These are phyloP conservation scores for Epichloe coenophiala DNA, from an alignment of 2,329 filamentous ascomycete species.

Conservation along the genomic window DNA sequence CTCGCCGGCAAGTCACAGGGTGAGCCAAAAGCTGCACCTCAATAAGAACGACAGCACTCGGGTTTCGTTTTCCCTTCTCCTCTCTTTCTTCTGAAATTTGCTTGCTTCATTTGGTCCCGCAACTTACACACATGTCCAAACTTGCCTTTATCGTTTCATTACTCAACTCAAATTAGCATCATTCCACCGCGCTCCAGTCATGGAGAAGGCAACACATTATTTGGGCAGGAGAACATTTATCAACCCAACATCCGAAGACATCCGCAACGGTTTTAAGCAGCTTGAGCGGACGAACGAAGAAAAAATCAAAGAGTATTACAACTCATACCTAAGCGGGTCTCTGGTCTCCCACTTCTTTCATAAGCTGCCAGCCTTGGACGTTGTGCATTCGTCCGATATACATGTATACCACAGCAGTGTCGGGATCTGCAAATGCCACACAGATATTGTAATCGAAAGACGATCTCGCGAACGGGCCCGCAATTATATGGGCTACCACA, in stretches of 20 bases:
- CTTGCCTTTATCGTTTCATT: background rate
- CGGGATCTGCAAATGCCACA: background rate
- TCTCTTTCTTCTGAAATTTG: background rate
- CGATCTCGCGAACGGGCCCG: background rate
- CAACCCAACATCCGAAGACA: background rate
- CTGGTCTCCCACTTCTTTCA: background rate
- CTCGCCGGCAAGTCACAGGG: background rate
- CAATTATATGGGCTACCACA: constrained; percentile 6
- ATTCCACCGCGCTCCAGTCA: background rate
- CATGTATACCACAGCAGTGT: background rate
- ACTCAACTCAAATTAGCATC: background rate
- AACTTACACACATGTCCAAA: background rate
- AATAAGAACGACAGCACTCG: too few relatives aligned
- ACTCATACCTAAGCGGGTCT: background rate
- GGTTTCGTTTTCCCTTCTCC: background rate
- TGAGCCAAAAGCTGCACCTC: background rate
- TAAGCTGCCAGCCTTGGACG: background rate
- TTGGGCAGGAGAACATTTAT: background rate
- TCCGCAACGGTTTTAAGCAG: background rate
- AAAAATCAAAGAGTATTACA: background rate
- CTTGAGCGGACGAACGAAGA: background rate
- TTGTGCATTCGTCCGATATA: constrained; percentile 2
- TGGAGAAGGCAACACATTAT: background rate
- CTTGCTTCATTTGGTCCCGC: background rate
- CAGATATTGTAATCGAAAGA: background rate